These are phyloP conservation scores for Citrus hindsii DNA, from an alignment of 345 rosid genomes.

Conservation along the genomic window DNA sequence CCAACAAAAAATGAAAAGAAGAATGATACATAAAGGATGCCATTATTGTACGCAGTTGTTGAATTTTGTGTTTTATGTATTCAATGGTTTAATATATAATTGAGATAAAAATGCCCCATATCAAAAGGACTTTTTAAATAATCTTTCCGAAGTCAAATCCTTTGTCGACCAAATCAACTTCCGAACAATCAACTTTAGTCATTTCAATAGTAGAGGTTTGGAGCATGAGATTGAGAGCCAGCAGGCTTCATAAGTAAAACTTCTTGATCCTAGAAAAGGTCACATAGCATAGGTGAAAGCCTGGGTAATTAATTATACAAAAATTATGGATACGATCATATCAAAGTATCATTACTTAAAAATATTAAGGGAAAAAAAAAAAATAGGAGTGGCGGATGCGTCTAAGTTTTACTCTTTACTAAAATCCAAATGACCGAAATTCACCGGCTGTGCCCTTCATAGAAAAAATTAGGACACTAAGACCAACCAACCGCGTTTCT, in stretches of 20 bases:
- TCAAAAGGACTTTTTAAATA: neutral
- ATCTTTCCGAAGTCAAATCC: neutral
- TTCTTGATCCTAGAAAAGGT: neutral
- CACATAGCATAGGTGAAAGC: neutral
- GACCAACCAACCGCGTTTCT: neutral
- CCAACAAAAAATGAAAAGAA: neutral
- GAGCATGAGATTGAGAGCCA: neutral
- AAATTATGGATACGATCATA: neutral
- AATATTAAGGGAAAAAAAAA: neutral
- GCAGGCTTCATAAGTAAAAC: too few relatives aligned
- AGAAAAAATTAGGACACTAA: too few relatives aligned
- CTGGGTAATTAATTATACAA: neutral
- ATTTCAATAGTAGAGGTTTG: neutral
- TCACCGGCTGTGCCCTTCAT: neutral
- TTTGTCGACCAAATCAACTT: neutral
- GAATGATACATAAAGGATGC: neutral
- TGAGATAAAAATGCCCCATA: neutral
- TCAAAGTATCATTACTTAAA: neutral
- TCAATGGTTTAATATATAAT: neutral
- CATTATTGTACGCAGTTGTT: neutral
- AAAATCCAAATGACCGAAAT: neutral
- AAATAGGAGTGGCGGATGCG: neutral
- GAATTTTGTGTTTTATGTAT: neutral
- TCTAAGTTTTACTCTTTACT: neutral
- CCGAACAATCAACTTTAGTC: neutral